Evolutionary conservation across 2,329 filamentous ascomycete genomes (phyloP).

Genomic region (Pseudogymnoascus sp.): DNA sequence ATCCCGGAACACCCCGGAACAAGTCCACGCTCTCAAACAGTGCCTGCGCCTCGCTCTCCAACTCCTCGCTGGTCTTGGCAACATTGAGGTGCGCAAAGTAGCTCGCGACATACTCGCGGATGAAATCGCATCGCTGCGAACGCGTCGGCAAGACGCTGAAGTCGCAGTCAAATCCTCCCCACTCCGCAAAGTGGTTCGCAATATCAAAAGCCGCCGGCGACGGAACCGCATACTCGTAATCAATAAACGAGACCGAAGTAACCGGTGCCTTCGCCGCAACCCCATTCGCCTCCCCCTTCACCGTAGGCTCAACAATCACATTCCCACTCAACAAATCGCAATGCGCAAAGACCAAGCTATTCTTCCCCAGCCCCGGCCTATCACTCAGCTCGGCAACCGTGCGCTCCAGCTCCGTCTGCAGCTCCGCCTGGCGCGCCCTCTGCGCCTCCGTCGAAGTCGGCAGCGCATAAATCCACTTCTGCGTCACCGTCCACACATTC

Average conservation of each 20-base stretch:
- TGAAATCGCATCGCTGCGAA: constrained; percentile 69
- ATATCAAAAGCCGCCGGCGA: constrained; percentile 94
- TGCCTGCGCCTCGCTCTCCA: constrained; percentile 57
- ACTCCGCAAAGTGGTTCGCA: constrained; percentile 96
- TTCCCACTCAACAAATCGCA: constrained; percentile 96
- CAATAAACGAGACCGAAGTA: constrained; percentile 74
- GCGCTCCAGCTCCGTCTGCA: constrained; percentile 69
- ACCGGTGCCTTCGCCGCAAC: constrained; percentile 30
- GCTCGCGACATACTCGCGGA: constrained; percentile 71
- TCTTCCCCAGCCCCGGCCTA: constrained; percentile 66
- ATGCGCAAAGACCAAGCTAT: constrained; percentile 84
- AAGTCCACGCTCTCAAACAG: constrained; percentile 76
- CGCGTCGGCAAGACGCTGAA: constrained; percentile 74
- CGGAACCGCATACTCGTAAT: constrained; percentile 96
- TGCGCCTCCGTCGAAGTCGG: constrained; percentile 66
- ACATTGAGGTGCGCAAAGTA: constrained; percentile 54
- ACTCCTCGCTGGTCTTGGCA: constrained; percentile 33
- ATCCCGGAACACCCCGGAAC: constrained; percentile 83
- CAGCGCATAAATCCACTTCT: constrained; percentile 88
- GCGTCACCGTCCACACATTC: constrained; percentile 91
- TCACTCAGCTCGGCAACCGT: constrained; percentile 67
- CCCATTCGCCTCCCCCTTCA: constrained; percentile 25
- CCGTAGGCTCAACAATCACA: constrained; percentile 69
- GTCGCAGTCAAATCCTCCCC: constrained; percentile 95
- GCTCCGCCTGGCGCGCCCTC: constrained; percentile 53